These are phyloP conservation scores for Nothomitra cinnamomea DNA, from an alignment of 2,329 filamentous ascomycete species.

Conservation along the genomic window DNA sequence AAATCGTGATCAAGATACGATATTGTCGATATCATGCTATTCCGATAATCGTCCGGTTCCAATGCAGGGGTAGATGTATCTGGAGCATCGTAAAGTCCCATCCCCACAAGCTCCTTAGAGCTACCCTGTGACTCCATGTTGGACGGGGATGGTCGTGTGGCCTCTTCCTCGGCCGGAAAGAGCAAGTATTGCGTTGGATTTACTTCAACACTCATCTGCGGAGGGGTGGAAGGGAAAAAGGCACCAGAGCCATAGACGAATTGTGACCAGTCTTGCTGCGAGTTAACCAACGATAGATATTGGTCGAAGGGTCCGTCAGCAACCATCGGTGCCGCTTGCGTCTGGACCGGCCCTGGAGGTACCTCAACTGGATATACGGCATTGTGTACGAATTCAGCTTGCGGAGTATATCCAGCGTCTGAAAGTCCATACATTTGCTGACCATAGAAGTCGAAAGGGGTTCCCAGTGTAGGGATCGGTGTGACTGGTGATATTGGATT, in stretches of 20 bases:
- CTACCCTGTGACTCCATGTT: neutral
- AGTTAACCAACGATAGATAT: neutral
- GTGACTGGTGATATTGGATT: neutral
- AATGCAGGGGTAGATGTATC: neutral
- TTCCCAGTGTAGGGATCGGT: neutral
- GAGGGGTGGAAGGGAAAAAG: constrained; percentile 1
- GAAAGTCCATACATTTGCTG: neutral
- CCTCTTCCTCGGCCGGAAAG: neutral
- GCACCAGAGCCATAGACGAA: neutral
- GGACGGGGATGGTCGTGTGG: neutral
- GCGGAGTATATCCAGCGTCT: neutral
- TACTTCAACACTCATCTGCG: neutral
- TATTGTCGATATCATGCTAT: neutral
- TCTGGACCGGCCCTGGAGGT: neutral
- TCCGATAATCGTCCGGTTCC: constrained; percentile 2
- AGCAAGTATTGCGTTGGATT: neutral
- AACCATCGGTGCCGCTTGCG: neutral
- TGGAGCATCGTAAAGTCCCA: constrained; percentile 5
- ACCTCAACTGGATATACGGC: neutral
- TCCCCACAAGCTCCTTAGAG: constrained; percentile 5
- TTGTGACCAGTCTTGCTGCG: neutral
- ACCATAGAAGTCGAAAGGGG: neutral
- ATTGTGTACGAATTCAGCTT: neutral
- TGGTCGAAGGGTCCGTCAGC: neutral
- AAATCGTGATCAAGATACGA: neutral